Evolutionary conservation across 768 basidiomycete species (phyloP), one percentile per base, ranked within the genome.

Genomic region (Lactifluus piperatus): DNA sequence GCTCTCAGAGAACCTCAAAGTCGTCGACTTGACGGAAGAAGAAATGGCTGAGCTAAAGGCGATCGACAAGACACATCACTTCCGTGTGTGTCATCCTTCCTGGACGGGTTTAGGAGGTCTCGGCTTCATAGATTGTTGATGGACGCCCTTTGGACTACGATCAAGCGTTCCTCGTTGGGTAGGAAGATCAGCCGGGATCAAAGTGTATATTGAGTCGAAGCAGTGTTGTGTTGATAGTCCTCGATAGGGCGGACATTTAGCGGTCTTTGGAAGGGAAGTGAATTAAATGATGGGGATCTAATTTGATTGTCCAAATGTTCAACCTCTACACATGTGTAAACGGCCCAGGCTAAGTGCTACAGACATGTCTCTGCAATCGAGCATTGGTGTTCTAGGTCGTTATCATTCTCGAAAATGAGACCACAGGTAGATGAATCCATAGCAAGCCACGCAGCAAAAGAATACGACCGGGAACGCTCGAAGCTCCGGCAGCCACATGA

Each of bases 31-130:
- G 55, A 77, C 78, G 9, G 73, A 77, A 16, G 82, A 81, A 48
- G 88, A 88, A 51, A 73, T 90, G 36, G 64, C 72, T 45, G 77
- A 82, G 65, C 75, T 90, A 41, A 71, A 80, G 26, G 71, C 67
- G 18, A 82, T 89, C 50, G 77, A 85, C 72, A 81, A 86, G 73
- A 79, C 76, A 4, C 68, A 72, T 48, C 80, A 81, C 68, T 83
- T 84, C 79, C 79, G 85, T 57, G 83, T 77, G 52, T 86, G 84
- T 72, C 77, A 79, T 64, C 84, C 85, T 11, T 67, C 70, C 56
- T 86, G 82, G 83, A 80, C 83, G 47, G 81, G 81, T 57, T 85
- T 78, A 73, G 84, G 84, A 22, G 57, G 67, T 58, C 77, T 86
- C 44, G 83, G 83, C 10, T 84, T 86, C 77, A 75, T 76, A 29